A percentile compares a stretch with the other conserved stretches of the same genome.
phyloP scores from a whole-genome alignment of 768 basidiomycete species.

The Lentinula detonsa region DNA sequence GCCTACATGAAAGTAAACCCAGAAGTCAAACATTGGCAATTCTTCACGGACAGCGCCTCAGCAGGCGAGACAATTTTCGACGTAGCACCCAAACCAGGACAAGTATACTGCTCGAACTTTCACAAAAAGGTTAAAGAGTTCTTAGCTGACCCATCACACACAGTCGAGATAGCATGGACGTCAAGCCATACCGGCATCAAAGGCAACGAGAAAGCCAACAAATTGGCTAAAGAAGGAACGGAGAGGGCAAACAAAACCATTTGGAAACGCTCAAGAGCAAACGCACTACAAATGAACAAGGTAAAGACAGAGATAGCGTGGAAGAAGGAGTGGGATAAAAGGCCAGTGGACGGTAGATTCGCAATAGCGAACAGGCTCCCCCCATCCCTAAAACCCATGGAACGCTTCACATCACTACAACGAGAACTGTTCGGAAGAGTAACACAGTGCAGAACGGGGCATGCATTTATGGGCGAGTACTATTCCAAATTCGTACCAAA shows the following conservation, averaged over 20 bases:
- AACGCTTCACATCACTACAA: background rate
- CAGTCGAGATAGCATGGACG: background rate
- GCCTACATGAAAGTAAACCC: background rate
- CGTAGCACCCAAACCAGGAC: background rate
- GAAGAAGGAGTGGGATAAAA: background rate
- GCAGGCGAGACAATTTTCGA: background rate
- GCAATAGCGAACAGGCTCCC: background rate
- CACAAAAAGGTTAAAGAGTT: background rate
- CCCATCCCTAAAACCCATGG: background rate
- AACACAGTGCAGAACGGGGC: conserved; percentile 20
- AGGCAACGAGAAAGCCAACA: background rate
- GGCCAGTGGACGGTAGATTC: background rate
- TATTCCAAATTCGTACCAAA: conserved; percentile 13
- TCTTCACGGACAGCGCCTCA: background rate
- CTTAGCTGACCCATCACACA: background rate
- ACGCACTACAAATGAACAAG: background rate
- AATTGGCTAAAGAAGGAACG: background rate
- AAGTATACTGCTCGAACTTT: background rate
- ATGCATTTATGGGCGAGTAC: conserved; percentile 22
- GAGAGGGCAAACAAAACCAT: background rate
- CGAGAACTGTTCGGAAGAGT: conserved; percentile 19
- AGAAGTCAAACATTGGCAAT: background rate
- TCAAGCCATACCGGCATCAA: background rate
- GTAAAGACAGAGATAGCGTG: background rate
- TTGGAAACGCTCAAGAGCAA: background rate